Base-by-base conservation (phyloP, 805 yeast species). In the Lipomyces oligophaga region DNA sequence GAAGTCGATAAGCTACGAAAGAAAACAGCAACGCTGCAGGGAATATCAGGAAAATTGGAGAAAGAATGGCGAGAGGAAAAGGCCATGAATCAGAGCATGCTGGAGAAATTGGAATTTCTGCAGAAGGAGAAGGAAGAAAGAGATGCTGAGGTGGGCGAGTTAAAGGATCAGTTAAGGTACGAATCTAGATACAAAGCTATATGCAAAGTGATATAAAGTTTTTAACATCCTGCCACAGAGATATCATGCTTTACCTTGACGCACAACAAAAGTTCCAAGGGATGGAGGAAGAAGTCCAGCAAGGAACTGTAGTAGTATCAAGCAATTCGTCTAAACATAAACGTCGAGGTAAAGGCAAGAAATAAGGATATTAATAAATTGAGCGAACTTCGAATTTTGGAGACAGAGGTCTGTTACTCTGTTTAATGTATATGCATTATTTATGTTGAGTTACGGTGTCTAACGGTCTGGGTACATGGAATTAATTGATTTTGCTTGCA, bases 181-280 rank as follows among this genome's bases (percentile, higher is more conserved):
- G 49, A 31, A n/a, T n/a, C n/a, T n/a, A n/a, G n/a, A n/a, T 21
- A 34, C 18, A 11, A 16, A n/a, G 19, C 20, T 3, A 20, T 27
- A 6, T 37, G 26, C 8, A 19, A 13, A 19, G 34, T n/a, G 27
- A 16, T 15, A 8, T 10, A 16, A 8, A 11, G 7, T 0, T 11
- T 16, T 22, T 34, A 15, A 45, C 21, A 3, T 13, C 22, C n/a
- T 62, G 72, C 35, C 86, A 81, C 2, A 76, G 73, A 24, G 96
- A 87, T 62, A 63, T 87, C 43, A 85, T 88, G 95, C 83, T 85
- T 53, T 85, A 71, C 59, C 65, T 87, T 32, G 90, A 83, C 48
- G 74, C 84, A 0, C 84, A 78, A 60, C 83, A 80, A 45, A 84
- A 82, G 65, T 76, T 86, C 58, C 77, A 79, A 58, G 77, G 79